Base-by-base conservation (phyloP, 208 protist species). In the Leptomonas seymouri region DNA sequence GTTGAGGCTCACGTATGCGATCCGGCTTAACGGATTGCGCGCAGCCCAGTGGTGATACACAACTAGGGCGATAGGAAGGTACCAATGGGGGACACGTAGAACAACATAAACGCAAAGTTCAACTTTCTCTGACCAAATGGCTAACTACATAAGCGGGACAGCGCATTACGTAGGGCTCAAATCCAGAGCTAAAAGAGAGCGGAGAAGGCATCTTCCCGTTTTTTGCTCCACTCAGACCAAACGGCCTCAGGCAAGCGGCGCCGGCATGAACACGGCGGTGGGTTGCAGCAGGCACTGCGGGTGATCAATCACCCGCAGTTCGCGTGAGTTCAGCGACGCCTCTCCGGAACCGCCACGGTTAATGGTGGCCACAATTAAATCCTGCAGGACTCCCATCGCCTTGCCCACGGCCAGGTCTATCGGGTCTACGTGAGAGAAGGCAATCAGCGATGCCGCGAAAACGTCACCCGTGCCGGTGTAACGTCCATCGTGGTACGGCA, bases 401-500 rank as follows among this genome's bases (percentile, higher is more conserved):
- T 89, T 88, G 55, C 76, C 82, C 4, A 93, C 78, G 28, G 88
- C 91, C 16, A 84, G 34, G 15, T 88, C 79, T 41, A 91, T 69
- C 27, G 85, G 71, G 45, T 79, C 42, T 16, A 59, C 30, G 74
- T 93, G 82, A 0, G 67, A 69, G 64, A 96, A 96, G 46, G 83
- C 88, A 5, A 94, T 36, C 12, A 96, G 73, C 20, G 65, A 82
- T 5, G 91, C 91, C 0, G 87, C 86, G 56, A 96, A 96, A 28
- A 93, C 78, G 57, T 96, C 91, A 14, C 91, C 91, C 15, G 91
- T 96, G 45, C 91, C 91, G 12, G 91, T 96, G 82, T 96, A 96
- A 28, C 79, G 86, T 1, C 91, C 91, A 30, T 86, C 74, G 60
- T 92, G 80, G 67, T 82, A 93, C 0, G 84, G 86, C 51, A 96